These are phyloP conservation scores for Cordyceps fumosorosea DNA, from an alignment of 2,329 filamentous ascomycete genomes.

Conservation along the genomic window DNA sequence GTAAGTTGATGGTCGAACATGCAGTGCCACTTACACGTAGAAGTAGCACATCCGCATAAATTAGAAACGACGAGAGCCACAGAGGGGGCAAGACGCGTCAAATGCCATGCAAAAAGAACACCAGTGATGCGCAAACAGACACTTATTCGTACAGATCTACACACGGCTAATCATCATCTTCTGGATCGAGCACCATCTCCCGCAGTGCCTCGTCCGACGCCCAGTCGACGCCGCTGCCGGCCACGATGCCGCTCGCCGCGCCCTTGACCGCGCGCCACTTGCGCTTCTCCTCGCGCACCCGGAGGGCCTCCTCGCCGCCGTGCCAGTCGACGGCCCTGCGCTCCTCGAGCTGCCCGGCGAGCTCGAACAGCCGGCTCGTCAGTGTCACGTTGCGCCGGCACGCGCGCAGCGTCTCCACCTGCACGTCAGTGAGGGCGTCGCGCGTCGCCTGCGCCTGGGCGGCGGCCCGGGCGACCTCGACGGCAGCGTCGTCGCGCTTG, in stretches of 20 bases:
- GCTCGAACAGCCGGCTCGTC: conserved; percentile 53
- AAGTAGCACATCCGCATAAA: no score
- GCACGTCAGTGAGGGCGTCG: conserved; percentile 47
- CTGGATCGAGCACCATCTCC: conserved; percentile 64
- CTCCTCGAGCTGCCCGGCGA: conserved; percentile 50
- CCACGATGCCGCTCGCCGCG: conserved; percentile 70
- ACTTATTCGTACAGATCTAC: no score
- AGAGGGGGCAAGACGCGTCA: no score
- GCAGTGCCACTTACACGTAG: no score
- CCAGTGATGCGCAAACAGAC: no score
- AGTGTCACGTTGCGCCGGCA: conserved; percentile 57
- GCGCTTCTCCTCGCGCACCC: conserved; percentile 53
- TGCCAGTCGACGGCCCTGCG: conserved; percentile 48
- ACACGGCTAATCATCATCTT: conserved; percentile 33
- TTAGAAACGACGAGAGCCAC: no score
- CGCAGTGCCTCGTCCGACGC: conserved; percentile 59
- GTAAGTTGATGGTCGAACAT: no score
- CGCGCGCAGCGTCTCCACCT: conserved; percentile 50
- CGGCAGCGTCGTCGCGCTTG: conserved; percentile 60
- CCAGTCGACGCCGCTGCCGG: conserved; percentile 80
- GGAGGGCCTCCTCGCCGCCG: conserved; percentile 50
- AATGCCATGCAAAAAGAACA: no score
- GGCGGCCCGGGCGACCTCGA: conserved; percentile 54
- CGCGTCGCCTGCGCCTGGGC: conserved; percentile 44
- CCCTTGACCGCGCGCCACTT: conserved; percentile 72